Evolutionary conservation across 805 yeast species (phyloP).

Genomic region (Zygoascus biomembranicola): DNA sequence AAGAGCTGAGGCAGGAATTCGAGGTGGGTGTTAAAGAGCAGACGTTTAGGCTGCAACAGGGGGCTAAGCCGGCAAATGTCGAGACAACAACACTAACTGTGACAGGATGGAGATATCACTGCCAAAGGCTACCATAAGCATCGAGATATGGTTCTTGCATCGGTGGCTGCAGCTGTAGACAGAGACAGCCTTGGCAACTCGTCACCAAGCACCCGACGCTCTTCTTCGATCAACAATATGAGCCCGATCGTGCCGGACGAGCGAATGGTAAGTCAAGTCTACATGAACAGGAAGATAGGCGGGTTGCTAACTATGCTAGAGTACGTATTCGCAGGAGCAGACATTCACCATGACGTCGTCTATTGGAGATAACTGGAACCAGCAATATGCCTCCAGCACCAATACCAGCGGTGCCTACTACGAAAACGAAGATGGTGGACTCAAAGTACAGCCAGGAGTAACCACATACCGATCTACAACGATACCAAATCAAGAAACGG

Average conservation of each 20-base stretch:
- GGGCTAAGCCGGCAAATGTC: neutral
- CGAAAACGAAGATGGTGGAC: neutral
- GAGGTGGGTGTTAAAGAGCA: conserved; percentile 20
- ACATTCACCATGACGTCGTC: neutral
- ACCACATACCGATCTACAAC: conserved; percentile 1
- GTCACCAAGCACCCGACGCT: neutral
- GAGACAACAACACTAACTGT: neutral
- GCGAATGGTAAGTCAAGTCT: neutral
- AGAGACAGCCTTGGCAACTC: neutral
- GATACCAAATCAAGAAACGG: neutral
- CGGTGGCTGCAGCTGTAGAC: conserved; percentile 9
- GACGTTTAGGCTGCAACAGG: neutral
- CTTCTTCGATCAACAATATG: neutral
- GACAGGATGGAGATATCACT: conserved; percentile 58
- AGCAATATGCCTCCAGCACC: neutral
- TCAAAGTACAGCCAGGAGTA: neutral
- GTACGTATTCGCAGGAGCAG: neutral
- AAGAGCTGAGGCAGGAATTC: conserved; percentile 41
- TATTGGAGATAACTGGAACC: neutral
- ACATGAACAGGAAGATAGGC: neutral
- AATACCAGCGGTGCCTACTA: neutral
- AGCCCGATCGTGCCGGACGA: neutral
- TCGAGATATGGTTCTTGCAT: conserved; percentile 35
- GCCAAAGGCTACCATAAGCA: conserved; percentile 64
- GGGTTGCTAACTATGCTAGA: neutral